phyloP scores from a whole-genome alignment of 2,329 filamentous ascomycete genomes.

The Colletotrichum orchidophilum region DNA sequence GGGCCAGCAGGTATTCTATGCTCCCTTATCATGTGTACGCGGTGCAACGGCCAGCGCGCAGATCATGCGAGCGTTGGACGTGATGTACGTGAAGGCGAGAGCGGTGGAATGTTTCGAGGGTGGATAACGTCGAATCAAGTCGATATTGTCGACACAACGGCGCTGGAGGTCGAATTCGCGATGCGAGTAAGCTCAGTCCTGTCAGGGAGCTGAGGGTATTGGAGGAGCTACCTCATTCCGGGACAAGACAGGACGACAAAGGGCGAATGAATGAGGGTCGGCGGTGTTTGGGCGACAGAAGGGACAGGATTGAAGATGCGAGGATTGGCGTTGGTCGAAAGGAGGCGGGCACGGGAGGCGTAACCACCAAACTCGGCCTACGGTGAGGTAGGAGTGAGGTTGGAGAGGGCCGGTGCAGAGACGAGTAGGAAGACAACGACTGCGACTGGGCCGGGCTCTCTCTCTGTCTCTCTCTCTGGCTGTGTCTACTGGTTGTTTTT shows the following conservation, averaged over 20 bases:
- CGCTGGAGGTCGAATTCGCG: constrained; percentile 19
- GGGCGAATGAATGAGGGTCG: not conserved
- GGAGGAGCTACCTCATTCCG: constrained; percentile 69
- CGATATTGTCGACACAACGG: not conserved
- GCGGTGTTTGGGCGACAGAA: constrained; percentile 1
- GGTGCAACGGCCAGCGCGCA: constrained; percentile 28
- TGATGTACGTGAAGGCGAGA: not conserved
- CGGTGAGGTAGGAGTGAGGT: constrained; percentile 29
- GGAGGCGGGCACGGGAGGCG: constrained; percentile 20
- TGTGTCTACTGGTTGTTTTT: constrained; percentile 28
- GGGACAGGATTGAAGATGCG: constrained; percentile 18
- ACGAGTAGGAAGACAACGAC: not conserved
- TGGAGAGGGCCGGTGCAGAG: constrained; percentile 22
- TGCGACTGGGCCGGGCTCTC: not conserved
- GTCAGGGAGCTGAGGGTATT: constrained; percentile 67
- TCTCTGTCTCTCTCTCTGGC: not conserved
- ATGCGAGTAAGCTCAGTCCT: constrained; percentile 59
- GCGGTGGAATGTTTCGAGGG: constrained; percentile 5
- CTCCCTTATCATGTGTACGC: constrained; percentile 59
- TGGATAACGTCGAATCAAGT: constrained; percentile 21
- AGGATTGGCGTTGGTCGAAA: constrained; percentile 12
- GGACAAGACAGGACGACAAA: constrained; percentile 22
- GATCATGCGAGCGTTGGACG: constrained; percentile 32
- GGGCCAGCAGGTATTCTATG: constrained; percentile 67
- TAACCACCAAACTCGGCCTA: constrained; percentile 20